Evolutionary conservation across 2,329 filamentous ascomycete genomes (phyloP), one percentile per base, ranked within the genome.

Genomic region (Pleomassaria siparia): DNA sequence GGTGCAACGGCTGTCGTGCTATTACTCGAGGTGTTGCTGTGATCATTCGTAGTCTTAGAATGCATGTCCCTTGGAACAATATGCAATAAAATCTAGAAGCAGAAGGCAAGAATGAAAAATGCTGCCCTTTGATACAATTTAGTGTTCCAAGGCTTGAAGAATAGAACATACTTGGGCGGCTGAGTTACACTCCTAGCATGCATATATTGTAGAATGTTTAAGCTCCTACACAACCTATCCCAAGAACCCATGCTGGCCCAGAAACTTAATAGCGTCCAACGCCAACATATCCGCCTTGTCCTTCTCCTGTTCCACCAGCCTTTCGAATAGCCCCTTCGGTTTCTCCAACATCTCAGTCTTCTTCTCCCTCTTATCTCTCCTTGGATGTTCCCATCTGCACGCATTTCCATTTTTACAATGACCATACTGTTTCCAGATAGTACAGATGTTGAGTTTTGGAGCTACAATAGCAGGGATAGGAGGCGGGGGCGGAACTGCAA

Each of bases 201-300:
- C n/a, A n/a, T n/a, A n/a, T n/a, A n/a, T n/a, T n/a, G n/a, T n/a
- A n/a, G n/a, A n/a, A n/a, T n/a, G n/a, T n/a, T n/a, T n/a, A n/a
- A n/a, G n/a, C n/a, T n/a, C 25, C 12, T 28, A 8, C 25, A n/a
- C n/a, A n/a, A 43, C 20, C 42, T 48, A 68, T n/a, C 63, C 64
- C 2, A 78, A 64, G 50, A 76, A 72, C 1, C 74, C 73, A 26
- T 68, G 55, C 30, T 67, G 65, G 2, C 75, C 76, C 8, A 78
- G 60, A 54, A 72, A 70, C 56, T 76, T 76, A 55, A 78, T 76
- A 3, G 74, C 74, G 43, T 72, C 64, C 37, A 78, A 55, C 13
- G 72, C 72, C 45, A 75, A 43, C 39, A 64, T 59, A 51, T 76
- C 71, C 37, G 72, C 68, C 46, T 71, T 69, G 18, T 71, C 65